These are phyloP conservation scores for Hymenoscyphus infarciens DNA, from an alignment of 2,329 filamentous ascomycete species.

Conservation along the genomic window DNA sequence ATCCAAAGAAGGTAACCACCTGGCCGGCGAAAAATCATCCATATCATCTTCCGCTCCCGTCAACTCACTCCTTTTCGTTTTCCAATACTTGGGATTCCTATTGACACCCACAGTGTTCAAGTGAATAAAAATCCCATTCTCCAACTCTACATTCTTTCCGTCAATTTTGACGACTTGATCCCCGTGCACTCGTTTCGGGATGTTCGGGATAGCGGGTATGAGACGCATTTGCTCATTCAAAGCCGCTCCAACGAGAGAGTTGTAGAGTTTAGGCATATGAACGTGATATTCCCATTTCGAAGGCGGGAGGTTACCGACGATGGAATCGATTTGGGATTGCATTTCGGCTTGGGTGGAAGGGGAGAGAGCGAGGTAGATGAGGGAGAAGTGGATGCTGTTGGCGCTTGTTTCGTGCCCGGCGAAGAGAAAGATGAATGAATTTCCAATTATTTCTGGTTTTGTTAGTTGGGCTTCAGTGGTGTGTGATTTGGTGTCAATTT, in stretches of 20 bases:
- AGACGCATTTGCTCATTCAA: slow-evolving; percentile 53
- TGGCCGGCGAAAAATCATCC: slow-evolving; percentile 50
- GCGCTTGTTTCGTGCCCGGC: slow-evolving; percentile 37
- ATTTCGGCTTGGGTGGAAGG: slow-evolving; percentile 19
- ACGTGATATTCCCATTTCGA: slow-evolving; percentile 22
- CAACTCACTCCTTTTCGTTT: slow-evolving; percentile 24
- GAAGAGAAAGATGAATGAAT: slow-evolving; percentile 35
- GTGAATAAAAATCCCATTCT: slow-evolving; percentile 40
- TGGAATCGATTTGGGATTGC: slow-evolving; percentile 30
- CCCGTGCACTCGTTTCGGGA: slow-evolving; percentile 45
- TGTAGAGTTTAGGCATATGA: slow-evolving; percentile 29
- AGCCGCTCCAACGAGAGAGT: slow-evolving; percentile 28
- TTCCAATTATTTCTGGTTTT: slow-evolving; percentile 33
- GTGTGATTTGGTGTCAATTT: not conserved
- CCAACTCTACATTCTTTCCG: slow-evolving; percentile 17
- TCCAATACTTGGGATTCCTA: slow-evolving; percentile 55
- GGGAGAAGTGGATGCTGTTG: slow-evolving; percentile 32
- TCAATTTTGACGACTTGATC: slow-evolving; percentile 20
- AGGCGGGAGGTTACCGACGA: slow-evolving; percentile 25
- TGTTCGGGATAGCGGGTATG: slow-evolving; percentile 50
- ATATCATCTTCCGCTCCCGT: slow-evolving; percentile 14
- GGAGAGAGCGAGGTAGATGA: slow-evolving; percentile 31
- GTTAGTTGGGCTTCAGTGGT: slow-evolving; percentile 21
- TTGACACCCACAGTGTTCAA: slow-evolving; percentile 45
- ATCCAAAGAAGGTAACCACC: slow-evolving; percentile 46